Evolutionary conservation across 345 rosid genomes (phyloP).

Genomic region (Viola odorata): DNA sequence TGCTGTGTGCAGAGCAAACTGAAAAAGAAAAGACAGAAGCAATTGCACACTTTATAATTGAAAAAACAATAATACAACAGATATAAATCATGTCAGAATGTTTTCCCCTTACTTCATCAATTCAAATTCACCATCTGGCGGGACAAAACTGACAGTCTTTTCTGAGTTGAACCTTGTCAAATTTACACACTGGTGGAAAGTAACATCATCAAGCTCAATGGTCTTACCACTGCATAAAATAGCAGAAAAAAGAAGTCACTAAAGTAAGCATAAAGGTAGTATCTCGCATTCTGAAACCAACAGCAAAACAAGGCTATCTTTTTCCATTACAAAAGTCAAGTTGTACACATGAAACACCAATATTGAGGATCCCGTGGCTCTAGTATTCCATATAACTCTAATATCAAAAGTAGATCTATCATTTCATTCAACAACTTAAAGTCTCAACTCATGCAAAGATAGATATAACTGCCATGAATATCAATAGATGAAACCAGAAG

Average conservation of each 20-base stretch:
- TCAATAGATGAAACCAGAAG: too few relatives aligned
- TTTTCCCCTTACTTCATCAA: slow-evolving; percentile 84
- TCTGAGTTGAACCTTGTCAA: slow-evolving; percentile 97
- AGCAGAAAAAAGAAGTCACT: not conserved
- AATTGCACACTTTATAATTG: too few relatives aligned
- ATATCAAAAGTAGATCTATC: too few relatives aligned
- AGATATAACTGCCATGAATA: too few relatives aligned
- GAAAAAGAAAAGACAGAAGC: too few relatives aligned
- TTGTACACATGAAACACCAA: too few relatives aligned
- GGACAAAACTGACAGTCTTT: slow-evolving; percentile 97
- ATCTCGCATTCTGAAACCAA: not conserved
- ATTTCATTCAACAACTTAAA: too few relatives aligned
- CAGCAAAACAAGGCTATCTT: not conserved
- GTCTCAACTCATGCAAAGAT: too few relatives aligned
- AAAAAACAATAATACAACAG: not conserved
- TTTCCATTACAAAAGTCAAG: too few relatives aligned
- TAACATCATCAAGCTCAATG: slow-evolving; percentile 98
- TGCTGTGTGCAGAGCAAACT: too few relatives aligned
- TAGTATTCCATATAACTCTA: too few relatives aligned
- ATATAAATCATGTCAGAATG: slow-evolving; percentile 1
- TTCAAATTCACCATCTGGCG: slow-evolving; percentile 99
- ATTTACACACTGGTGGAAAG: slow-evolving; percentile 97
- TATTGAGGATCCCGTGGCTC: too few relatives aligned
- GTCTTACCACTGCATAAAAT: slow-evolving; percentile 76
- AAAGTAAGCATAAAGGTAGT: not conserved